Conservation (phyloP, 1,284 basidiomycete species). For the Kalmanozyma brasiliensis region DNA sequence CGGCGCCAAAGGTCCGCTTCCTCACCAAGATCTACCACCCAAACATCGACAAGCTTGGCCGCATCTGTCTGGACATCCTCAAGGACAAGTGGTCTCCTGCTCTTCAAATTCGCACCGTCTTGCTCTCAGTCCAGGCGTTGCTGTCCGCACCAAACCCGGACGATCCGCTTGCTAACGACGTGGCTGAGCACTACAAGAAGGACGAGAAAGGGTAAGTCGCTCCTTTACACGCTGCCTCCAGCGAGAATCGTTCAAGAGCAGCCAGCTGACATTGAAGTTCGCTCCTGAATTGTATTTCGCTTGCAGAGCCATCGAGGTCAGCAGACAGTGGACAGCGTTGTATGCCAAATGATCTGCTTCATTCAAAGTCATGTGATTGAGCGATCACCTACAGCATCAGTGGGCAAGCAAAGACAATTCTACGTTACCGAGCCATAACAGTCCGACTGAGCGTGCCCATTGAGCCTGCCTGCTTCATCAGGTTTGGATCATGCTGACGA, state of each 20-base stretch:
- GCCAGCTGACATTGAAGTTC: slow-evolving; percentile 4
- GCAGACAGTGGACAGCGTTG: slow-evolving; percentile 61
- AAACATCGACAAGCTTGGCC: slow-evolving; percentile 98
- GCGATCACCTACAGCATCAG: too few species aligned
- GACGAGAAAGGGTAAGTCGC: slow-evolving; percentile 85
- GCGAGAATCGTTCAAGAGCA: not conserved
- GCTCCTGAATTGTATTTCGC: not conserved
- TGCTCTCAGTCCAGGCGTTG: slow-evolving; percentile 94
- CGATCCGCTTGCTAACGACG: slow-evolving; percentile 90
- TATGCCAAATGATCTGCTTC: slow-evolving; percentile 50
- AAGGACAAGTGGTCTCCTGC: slow-evolving; percentile 99
- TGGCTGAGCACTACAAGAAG: slow-evolving; percentile 99
- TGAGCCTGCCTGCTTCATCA: not conserved
- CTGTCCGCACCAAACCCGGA: slow-evolving; percentile 97
- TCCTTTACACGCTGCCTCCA: too few species aligned
- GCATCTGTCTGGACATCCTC: slow-evolving; percentile 97
- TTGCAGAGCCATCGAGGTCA: slow-evolving; percentile 62
- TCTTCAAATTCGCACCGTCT: slow-evolving; percentile 94
- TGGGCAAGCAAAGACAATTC: slow-evolving; percentile 6
- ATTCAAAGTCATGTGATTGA: slow-evolving; percentile 1
- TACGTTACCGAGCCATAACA: not conserved
- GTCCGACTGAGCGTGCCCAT: not conserved
- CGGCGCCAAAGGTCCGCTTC: slow-evolving; percentile 97
- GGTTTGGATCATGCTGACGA: slow-evolving; percentile 31
- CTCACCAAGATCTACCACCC: slow-evolving; percentile 99